Percentiles rank a stretch among this genome's conserved stretches.
Evolutionary conservation across 2,329 filamentous ascomycete species (phyloP).

Genomic region (Aspergillus sp.): DNA sequence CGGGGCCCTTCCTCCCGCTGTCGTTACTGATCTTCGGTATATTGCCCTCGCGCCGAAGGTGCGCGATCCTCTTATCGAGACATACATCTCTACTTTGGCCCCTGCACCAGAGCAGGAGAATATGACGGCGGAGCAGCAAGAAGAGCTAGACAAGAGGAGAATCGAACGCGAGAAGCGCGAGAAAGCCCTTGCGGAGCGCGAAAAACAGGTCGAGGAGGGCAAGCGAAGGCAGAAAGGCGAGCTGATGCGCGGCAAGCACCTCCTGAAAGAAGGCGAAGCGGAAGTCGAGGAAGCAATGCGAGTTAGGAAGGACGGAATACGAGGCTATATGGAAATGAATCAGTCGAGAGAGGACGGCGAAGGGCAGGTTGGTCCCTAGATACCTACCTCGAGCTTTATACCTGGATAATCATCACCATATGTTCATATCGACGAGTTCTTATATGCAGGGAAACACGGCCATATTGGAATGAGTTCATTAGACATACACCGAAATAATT

Average conservation of each 20-base stretch:
- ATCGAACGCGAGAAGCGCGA: constrained; percentile 36
- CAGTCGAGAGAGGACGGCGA: constrained; percentile 5
- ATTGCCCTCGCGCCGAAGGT: constrained; percentile 31
- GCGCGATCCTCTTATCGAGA: constrained; percentile 33
- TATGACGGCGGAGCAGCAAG: constrained; percentile 30
- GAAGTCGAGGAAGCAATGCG: constrained; percentile 38
- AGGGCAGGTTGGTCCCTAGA: too few relatives aligned
- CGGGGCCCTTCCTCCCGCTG: constrained; percentile 30
- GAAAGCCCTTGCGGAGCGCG: constrained; percentile 34
- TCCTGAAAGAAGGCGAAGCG: constrained; percentile 35
- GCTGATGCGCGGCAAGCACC: constrained; percentile 31
- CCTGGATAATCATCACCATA: too few relatives aligned
- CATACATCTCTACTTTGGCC: constrained; percentile 36
- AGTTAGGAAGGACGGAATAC: constrained; percentile 33
- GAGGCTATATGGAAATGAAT: constrained; percentile 28
- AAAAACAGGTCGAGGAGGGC: constrained; percentile 35
- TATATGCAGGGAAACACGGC: too few relatives aligned
- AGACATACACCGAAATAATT: too few relatives aligned
- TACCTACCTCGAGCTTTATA: too few relatives aligned
- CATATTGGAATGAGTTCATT: too few relatives aligned
- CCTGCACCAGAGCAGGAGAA: constrained; percentile 26
- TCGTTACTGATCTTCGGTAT: constrained; percentile 37
- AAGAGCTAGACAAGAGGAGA: constrained; percentile 27
- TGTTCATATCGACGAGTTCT: too few relatives aligned
- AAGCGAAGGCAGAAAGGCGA: constrained; percentile 32